Conservation (phyloP, 768 basidiomycete genomes). For the Tricholoma matsutake region DNA sequence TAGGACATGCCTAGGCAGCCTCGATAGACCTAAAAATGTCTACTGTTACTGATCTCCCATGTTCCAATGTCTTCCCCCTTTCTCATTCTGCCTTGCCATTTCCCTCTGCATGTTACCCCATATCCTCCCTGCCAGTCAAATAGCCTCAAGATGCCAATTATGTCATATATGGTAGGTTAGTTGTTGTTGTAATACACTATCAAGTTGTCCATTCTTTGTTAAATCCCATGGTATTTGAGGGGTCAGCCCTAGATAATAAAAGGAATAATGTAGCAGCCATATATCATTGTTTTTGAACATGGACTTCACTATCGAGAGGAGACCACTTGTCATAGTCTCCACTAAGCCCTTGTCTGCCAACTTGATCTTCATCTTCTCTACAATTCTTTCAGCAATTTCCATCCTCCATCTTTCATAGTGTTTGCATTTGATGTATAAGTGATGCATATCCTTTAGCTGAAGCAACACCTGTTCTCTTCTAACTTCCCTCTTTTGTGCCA, state of each 20-base stretch:
- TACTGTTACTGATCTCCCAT: not conserved
- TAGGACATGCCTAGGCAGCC: no score
- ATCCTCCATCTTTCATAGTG: slow-evolving; percentile 1
- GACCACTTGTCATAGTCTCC: not conserved
- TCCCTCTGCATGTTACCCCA: slow-evolving; percentile 4
- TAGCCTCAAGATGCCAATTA: slow-evolving; percentile 1
- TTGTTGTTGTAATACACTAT: not conserved
- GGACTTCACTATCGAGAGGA: slow-evolving; percentile 2
- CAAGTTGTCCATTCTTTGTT: not conserved
- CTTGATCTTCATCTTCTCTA: not conserved
- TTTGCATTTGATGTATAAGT: slow-evolving; percentile 9
- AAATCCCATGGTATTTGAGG: slow-evolving; percentile 1
- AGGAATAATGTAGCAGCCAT: slow-evolving; percentile 3
- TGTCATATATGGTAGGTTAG: not conserved
- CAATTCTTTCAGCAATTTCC: not conserved
- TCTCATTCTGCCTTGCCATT: not conserved
- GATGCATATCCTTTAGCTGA: slow-evolving; percentile 1
- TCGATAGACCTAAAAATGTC: no score
- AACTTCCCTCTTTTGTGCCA: not conserved
- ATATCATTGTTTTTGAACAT: not conserved
- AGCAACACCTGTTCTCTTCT: not conserved
- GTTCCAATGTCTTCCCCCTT: not conserved
- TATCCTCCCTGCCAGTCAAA: slow-evolving; percentile 4
- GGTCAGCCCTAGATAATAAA: slow-evolving; percentile 4
- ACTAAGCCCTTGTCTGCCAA: not conserved